Conservation (phyloP, 257 asterid species). For the Solanum commersonii region DNA sequence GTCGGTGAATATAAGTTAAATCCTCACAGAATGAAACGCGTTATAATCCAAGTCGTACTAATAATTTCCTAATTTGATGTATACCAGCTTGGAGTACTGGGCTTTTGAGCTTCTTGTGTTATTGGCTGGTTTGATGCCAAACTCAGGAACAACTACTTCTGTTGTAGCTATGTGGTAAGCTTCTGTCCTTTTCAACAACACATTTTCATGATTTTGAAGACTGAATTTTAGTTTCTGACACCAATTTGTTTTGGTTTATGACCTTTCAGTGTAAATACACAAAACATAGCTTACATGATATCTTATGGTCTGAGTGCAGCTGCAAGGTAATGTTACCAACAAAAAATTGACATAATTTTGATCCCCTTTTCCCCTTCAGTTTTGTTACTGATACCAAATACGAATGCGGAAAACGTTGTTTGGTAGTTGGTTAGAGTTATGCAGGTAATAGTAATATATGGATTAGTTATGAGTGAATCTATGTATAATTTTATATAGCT, state of each 20-base stretch:
- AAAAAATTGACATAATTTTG: not conserved
- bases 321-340: constrained; percentile 42
- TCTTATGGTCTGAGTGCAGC: constrained; percentile 82
- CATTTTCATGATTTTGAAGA: not conserved
- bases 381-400: not conserved
- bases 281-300: constrained; percentile 40
- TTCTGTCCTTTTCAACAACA: not conserved
- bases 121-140: constrained; percentile 84
- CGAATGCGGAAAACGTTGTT: not conserved
- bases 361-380: not conserved
- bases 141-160: constrained; percentile 58
- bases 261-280: constrained; percentile 26
- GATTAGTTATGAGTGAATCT: not conserved
- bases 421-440: not conserved
- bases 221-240: not conserved
- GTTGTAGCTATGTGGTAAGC: constrained; percentile 79
- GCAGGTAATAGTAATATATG: not conserved
- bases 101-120: constrained; percentile 86
- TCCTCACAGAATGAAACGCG: not conserved
- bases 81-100: constrained; percentile 69
- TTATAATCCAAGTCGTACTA: not conserved
- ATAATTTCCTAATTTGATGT: not conserved
- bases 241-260: not conserved
- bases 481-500: not conserved
- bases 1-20: not conserved